Conservation (phyloP, 495 filamentous ascomycete genomes). For the Neurospora terricola region DNA sequence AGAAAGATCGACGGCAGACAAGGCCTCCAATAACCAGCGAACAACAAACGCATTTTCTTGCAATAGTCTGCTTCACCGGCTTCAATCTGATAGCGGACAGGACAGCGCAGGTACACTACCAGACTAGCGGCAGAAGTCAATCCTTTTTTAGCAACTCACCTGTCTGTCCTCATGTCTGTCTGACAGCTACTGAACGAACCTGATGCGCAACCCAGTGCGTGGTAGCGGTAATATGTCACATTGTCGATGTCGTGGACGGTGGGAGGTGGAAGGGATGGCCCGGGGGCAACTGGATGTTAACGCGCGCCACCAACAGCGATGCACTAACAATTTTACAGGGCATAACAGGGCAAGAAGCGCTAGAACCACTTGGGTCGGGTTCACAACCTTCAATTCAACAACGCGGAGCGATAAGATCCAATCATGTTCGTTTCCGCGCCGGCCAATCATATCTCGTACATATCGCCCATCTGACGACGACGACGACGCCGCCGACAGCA, state of each 20-base stretch:
- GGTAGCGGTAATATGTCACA: not conserved
- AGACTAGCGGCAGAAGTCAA: not conserved
- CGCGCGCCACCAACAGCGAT: not conserved
- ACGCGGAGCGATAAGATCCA: no score
- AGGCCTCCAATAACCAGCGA: not conserved
- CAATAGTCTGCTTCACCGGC: not conserved
- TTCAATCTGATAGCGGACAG: not conserved
- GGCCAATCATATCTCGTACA: no score
- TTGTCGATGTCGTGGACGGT: not conserved
- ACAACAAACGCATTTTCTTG: not conserved
- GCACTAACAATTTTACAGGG: not conserved
- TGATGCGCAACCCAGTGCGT: not conserved
- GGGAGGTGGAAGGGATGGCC: not conserved
- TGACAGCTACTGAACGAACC: not conserved
- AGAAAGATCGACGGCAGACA: not conserved
- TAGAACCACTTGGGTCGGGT: not conserved
- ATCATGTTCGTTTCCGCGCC: no score
- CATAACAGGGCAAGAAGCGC: not conserved
- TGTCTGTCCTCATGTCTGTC: not conserved
- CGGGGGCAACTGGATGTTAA: not conserved
- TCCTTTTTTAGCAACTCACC: not conserved
- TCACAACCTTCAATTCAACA: not conserved
- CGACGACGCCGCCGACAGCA: not conserved
- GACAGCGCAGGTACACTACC: not conserved
- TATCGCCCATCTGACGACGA: no score